These are phyloP conservation scores for Helicocarpus griseus DNA, from an alignment of 2,329 filamentous ascomycete genomes.

Conservation along the genomic window DNA sequence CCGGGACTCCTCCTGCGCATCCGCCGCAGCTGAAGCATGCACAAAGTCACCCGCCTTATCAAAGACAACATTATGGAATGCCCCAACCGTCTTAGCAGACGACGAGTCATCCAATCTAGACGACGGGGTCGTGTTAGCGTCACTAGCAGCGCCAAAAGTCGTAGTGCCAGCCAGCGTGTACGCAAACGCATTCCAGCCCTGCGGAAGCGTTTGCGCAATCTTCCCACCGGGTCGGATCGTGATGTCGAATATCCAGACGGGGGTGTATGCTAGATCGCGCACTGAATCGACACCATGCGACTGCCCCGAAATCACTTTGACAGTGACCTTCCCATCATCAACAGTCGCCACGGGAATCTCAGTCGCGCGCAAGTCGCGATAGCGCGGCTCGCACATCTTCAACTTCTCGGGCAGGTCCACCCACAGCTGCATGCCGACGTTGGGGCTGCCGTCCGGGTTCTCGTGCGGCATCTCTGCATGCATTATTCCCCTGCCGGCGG, in stretches of 20 bases:
- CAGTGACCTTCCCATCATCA: conserved; percentile 62
- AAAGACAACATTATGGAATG: conserved; percentile 86
- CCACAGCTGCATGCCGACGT: conserved; percentile 89
- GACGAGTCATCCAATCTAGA: conserved; percentile 8
- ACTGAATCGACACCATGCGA: conserved; percentile 77
- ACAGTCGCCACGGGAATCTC: conserved; percentile 70
- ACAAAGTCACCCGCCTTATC: conserved; percentile 68
- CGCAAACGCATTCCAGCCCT: conserved; percentile 80
- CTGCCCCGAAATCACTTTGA: conserved; percentile 87
- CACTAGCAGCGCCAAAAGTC: conserved; percentile 47
- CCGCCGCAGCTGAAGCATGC: conserved; percentile 57
- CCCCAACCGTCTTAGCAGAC: conserved; percentile 45
- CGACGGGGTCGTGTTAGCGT: conserved; percentile 23
- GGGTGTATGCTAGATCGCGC: conserved; percentile 87
- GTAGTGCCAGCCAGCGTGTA: conserved; percentile 72
- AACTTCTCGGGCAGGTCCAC: conserved; percentile 69
- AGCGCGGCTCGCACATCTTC: conserved; percentile 84
- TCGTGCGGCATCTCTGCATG: conserved; percentile 91
- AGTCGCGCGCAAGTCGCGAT: conserved; percentile 67
- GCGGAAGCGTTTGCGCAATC: conserved; percentile 64
- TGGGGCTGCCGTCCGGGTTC: conserved; percentile 64
- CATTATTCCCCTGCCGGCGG: conserved; percentile 80
- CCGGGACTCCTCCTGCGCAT: conserved; percentile 46
- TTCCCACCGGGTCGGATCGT: conserved; percentile 68
- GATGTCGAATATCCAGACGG: conserved; percentile 90